Evolutionary conservation across 1,139 yeast genomes (phyloP).

Genomic region (Saccharomycopsis crataegensis): DNA sequence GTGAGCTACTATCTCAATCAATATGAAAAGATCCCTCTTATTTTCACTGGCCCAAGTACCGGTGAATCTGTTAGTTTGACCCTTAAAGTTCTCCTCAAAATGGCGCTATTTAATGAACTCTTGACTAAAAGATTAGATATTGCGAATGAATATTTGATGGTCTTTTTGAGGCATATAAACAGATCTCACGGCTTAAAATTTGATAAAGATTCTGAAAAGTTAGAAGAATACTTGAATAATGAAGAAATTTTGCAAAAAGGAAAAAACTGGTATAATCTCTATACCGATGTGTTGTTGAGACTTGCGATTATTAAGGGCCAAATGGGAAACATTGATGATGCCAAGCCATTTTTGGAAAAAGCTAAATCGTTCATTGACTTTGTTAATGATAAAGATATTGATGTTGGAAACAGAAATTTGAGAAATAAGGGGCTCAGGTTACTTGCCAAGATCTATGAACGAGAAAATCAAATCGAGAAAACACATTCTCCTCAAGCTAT

Average conservation of each 20-base stretch:
- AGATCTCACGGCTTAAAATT: conserved; percentile 9
- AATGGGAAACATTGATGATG: conserved; percentile 14
- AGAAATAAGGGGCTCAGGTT: conserved; percentile 13
- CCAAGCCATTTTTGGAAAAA: conserved; percentile 12
- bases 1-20: conserved; percentile 13
- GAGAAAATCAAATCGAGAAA: not conserved
- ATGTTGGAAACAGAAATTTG: conserved; percentile 6
- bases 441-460: conserved; percentile 10
- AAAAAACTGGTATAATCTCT: conserved; percentile 15
- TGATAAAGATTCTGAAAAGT: conserved; percentile 11
- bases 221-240: conserved; percentile 8
- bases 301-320: conserved; percentile 14
- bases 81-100: conserved; percentile 2
- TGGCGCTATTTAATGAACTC: conserved; percentile 11
- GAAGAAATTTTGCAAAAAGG: conserved; percentile 9
- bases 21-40: conserved; percentile 9
- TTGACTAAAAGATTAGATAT: conserved; percentile 4
- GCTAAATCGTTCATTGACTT: conserved; percentile 6
- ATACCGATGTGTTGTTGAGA: conserved; percentile 14
- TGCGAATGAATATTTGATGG: conserved; percentile 20
- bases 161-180: conserved; percentile 14
- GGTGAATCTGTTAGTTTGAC: conserved; percentile 1
- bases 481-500: not conserved
- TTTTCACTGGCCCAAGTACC: not conserved
- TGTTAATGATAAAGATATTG: conserved; percentile 1